Evolutionary conservation across 2,329 filamentous ascomycete species (phyloP), one percentile per base, ranked within the genome.

Genomic region (Corynespora cassiicola): DNA sequence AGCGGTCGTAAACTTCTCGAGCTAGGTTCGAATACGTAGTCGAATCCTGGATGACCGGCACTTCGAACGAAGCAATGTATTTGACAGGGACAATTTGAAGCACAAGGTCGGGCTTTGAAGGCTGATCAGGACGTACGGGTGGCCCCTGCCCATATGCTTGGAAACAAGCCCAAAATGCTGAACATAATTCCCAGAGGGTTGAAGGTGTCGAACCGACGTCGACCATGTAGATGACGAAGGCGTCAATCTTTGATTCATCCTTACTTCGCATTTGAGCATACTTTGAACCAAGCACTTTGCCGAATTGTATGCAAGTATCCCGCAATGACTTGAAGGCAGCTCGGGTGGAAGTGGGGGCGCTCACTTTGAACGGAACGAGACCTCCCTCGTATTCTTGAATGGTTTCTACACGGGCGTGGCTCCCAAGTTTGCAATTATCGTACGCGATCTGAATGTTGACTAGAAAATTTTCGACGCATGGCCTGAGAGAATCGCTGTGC

Each of bases 1-100:
- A 90, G 5, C 88, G 82, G 58, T 90, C 87, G 54, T 92, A 94
- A 2, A 87, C 81, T 65, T 92, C 87, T 42, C 89, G 75, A 12
- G 86, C 87, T 11, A 91, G 72, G 38, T 73, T 79, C 28, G 75
- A 71, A 52, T 87, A 80, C 10, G 85, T 82, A 5, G 69, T 63
- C 0, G 82, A 79, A 2, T 80, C 75, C 1, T 84, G 79, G n/a
- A 87, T 75, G 1, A 84, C 78, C 10, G 90, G 68, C 2, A 77
- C 76, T 2, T 79, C 78, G 4, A 81, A 74, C 1, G 83, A 85
- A 6, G 85, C 82, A 7, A 94, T 67, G n/a, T 84, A 73, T 39
- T 82, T 79, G 11, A 85, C 75, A 0, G 89, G 85, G 1, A 95
- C 71, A 2, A 95, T 76, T 58, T 95, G 89, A 12, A 95, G 71